Percentiles rank a stretch among this genome's conserved stretches.
Conservation (phyloP, 345 rosid species). For the Fremontodendron californicum region DNA sequence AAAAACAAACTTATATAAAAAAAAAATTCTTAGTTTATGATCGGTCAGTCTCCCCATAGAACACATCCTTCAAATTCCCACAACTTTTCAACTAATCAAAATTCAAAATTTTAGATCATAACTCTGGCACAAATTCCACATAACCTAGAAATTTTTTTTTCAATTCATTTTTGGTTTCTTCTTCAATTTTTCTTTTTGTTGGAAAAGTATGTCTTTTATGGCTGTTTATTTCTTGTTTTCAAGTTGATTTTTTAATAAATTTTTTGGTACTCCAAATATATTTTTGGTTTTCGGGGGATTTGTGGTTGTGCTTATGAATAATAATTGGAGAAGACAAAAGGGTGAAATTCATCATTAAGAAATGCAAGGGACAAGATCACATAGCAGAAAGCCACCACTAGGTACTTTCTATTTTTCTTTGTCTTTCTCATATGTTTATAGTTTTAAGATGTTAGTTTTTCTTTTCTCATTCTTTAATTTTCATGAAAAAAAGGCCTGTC, state of each 20-base stretch:
- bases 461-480: background rate
- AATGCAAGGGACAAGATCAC: conserved; percentile 29
- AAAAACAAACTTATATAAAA: background rate
- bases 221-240: conserved; percentile 15
- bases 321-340: conserved; percentile 36
- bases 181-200: no score
- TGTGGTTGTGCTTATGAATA: background rate
- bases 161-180: background rate
- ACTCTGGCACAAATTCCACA: background rate
- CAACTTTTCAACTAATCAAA: background rate
- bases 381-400: conserved; percentile 36
- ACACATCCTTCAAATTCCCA: background rate
- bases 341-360: conserved; percentile 23
- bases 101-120: background rate
- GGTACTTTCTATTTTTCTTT: conserved; percentile 23
- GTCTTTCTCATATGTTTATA: background rate
- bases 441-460: background rate
- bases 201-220: background rate
- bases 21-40: conserved; percentile 7
- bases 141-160: background rate
- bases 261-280: no score
- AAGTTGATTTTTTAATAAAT: background rate
- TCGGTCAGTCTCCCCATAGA: background rate
- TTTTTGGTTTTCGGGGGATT: conserved; percentile 5
- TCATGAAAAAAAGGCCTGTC: no score